A percentile compares a stretch with the other conserved stretches of the same genome.
phyloP scores from a whole-genome alignment of 768 basidiomycete genomes.

The Fomitopsis serialis region DNA sequence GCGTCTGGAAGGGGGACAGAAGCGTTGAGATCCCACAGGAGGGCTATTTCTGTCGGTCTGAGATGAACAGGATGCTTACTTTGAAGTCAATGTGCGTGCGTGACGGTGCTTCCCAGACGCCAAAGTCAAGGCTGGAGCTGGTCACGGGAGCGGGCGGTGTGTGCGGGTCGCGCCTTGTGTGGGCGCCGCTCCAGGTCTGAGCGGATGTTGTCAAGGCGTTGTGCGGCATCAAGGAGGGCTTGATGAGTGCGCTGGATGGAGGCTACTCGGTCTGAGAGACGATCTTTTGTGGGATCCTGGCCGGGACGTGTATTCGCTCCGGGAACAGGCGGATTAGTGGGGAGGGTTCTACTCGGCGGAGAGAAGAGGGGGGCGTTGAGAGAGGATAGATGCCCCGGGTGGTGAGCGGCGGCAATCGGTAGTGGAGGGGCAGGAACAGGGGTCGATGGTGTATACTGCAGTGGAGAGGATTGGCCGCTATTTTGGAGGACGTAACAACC shows the following conservation, averaged over 20 bases:
- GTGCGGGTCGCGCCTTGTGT: neutral
- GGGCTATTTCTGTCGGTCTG: neutral
- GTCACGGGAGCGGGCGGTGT: neutral
- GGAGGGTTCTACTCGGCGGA: neutral
- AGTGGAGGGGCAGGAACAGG: constrained; percentile 7
- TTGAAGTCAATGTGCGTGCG: constrained; percentile 2
- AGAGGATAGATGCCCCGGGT: constrained; percentile 24
- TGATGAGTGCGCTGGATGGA: constrained; percentile 3
- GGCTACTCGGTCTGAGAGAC: constrained; percentile 9
- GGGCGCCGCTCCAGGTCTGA: constrained; percentile 1
- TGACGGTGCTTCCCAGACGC: constrained; percentile 7
- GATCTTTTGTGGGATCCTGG: neutral
- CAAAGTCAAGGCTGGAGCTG: neutral
- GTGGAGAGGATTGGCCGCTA: neutral
- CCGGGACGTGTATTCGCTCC: neutral
- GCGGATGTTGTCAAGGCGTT: constrained; percentile 3
- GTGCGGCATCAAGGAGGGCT: constrained; percentile 7
- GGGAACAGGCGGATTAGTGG: neutral
- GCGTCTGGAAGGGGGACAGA: neutral
- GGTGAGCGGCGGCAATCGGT: constrained; percentile 43
- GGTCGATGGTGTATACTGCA: neutral
- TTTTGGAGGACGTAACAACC: neutral
- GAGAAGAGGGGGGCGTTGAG: constrained; percentile 12
- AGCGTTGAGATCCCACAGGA: neutral
- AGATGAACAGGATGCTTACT: neutral